Conservation (phyloP, 495 filamentous ascomycete genomes). For the Penicillium lagena region DNA sequence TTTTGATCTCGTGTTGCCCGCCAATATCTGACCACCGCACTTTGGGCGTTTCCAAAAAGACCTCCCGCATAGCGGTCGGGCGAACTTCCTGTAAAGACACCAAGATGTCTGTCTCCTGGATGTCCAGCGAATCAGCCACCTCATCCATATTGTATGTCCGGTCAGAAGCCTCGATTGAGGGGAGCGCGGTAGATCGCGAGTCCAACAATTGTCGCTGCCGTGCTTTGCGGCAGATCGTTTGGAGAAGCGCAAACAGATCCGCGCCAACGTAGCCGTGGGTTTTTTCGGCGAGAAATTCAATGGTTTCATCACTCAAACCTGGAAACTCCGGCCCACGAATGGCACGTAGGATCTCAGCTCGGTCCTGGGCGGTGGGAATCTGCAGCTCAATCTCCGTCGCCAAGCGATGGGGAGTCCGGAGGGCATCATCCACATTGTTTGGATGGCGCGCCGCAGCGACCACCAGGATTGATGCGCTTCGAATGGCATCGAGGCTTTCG, state of each 20-base stretch:
- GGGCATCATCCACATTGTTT: conserved; percentile 65
- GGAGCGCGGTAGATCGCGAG: background rate
- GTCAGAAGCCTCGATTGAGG: background rate
- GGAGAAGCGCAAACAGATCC: conserved; percentile 50
- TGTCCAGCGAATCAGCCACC: conserved; percentile 14
- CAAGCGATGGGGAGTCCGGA: conserved; percentile 62
- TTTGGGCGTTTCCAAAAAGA: conserved; percentile 81
- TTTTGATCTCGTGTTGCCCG: conserved; percentile 76
- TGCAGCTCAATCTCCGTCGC: conserved; percentile 71
- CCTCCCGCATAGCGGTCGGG: conserved; percentile 85
- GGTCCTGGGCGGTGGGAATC: conserved; percentile 64
- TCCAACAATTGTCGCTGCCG: conserved; percentile 24
- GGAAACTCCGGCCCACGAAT: conserved; percentile 28
- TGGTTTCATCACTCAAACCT: conserved; percentile 23
- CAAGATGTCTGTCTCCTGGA: conserved; percentile 46
- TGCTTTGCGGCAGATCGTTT: conserved; percentile 39
- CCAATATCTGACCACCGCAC: conserved; percentile 88
- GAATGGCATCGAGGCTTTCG: conserved; percentile 36
- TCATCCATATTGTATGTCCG: conserved; percentile 1
- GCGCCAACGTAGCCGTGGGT: conserved; percentile 66
- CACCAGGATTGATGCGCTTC: conserved; percentile 50
- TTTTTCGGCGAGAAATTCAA: conserved; percentile 46
- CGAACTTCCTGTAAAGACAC: conserved; percentile 51
- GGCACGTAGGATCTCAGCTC: conserved; percentile 64
- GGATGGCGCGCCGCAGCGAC: conserved; percentile 68